Evolutionary conservation across 441 rosid genomes (phyloP), one percentile per base, ranked within the genome.

Genomic region (Syzygium malaccense): DNA sequence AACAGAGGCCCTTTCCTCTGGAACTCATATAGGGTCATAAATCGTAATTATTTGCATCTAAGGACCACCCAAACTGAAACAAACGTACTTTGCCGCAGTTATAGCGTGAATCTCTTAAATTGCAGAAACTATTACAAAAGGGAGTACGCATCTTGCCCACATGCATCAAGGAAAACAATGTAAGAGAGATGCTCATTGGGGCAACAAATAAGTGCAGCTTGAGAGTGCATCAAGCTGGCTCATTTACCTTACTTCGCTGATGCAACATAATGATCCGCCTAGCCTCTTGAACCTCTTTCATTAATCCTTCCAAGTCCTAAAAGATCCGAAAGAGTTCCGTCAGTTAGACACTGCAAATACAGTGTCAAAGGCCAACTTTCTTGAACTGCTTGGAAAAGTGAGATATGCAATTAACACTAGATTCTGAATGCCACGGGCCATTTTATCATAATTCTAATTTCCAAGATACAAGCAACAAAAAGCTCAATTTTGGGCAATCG

Each of bases 201-300:
- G 51, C 83, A 41, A 75, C 83, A 75, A 20, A 41, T 41, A 14
- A 51, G 51, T 75, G 51, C 83, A 75, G 83, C 25, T 75, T 41
- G 83, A 75, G 49, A 75, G 53, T 14, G 83, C 83, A 75, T 75
- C 83, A 75, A 75, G 83, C 30, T 0, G 30, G 53, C 83, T 41
- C n/a, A 41, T 75, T 75, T 75, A 96, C 99, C 99, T 94, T 96
- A 97, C 99, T 98, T 89, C 99, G 98, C 91, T 95, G 99, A 93
- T 98, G 99, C 92, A 98, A 93, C 99, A 98, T 96, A 93, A 95
- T 96, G 93, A 97, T 97, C 91, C 99, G 94, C 91, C 99, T 95
- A 91, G 99, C 99, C 91, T 96, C 98, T 93, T 98, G 99, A 94
- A 98, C 99, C 92, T 97, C 99, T 91, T 95, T 96, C 99, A 98